Evolutionary conservation across 2,329 filamentous ascomycete genomes (phyloP).

Genomic region (Cladosporium sp.): DNA sequence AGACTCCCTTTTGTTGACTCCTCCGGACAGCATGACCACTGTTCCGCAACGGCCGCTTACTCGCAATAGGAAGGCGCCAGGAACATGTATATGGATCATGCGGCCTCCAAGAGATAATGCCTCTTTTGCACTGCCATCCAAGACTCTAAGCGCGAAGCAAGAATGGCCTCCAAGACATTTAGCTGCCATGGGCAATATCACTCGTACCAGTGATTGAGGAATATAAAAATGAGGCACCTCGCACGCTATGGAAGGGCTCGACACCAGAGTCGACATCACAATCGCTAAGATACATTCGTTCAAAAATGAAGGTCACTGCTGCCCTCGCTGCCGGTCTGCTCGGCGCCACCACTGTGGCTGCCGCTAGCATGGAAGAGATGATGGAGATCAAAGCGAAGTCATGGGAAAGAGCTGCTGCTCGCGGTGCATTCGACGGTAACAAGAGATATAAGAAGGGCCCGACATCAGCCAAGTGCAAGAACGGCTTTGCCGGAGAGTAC

Average conservation of each 20-base stretch:
- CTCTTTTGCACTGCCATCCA: background rate
- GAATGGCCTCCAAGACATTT: conserved; percentile 1
- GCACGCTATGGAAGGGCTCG: background rate
- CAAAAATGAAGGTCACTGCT: conserved; percentile 8
- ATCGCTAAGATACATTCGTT: background rate
- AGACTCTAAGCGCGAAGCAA: conserved; percentile 3
- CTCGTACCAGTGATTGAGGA: background rate
- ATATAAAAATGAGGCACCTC: background rate
- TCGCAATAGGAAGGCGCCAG: conserved; percentile 7
- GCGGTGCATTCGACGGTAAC: conserved; percentile 11
- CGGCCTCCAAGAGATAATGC: conserved; percentile 9
- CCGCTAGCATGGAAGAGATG: conserved; percentile 10
- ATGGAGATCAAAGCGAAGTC: conserved; percentile 6
- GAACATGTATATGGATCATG: background rate
- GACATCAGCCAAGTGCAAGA: conserved; percentile 27
- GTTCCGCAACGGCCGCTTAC: background rate
- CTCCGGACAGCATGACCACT: background rate
- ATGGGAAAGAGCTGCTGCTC: conserved; percentile 7
- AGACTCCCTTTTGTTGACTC: background rate
- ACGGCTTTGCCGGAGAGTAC: conserved; percentile 35
- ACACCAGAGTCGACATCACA: background rate
- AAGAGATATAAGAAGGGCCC: conserved; percentile 14
- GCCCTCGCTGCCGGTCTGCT: conserved; percentile 10
- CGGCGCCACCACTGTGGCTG: conserved; percentile 11
- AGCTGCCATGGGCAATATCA: background rate